Conservation (phyloP, 352 stramenopile species). For the Pythium brachiatum region DNA sequence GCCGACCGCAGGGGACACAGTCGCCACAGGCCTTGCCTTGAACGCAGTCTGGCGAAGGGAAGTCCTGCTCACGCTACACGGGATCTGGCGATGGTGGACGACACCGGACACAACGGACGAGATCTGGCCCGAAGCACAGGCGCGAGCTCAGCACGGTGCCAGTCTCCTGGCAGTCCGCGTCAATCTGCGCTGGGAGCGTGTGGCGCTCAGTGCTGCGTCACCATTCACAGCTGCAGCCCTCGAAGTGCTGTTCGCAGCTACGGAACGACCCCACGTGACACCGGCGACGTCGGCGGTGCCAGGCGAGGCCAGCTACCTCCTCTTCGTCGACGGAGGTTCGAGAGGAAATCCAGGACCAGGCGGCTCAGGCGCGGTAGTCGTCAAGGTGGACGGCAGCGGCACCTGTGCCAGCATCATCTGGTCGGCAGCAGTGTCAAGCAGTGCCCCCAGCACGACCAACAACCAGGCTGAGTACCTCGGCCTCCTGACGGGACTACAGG, state of each 20-base stretch:
- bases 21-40: neutral
- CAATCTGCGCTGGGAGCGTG: neutral
- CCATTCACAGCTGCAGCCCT: neutral
- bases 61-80: neutral
- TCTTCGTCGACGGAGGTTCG: constrained; percentile 7
- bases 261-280: neutral
- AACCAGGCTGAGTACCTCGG: constrained; percentile 9
- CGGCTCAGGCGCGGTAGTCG: neutral
- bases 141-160: neutral
- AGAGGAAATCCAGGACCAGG: constrained; percentile 2
- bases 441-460: constrained; percentile 1
- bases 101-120: neutral
- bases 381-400: neutral
- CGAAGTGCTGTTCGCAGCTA: neutral
- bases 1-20: neutral
- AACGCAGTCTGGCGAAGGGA: neutral
- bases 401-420: neutral
- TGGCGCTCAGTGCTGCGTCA: neutral
- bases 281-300: too few species aligned
- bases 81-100: neutral
- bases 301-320: neutral
- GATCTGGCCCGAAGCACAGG: neutral
- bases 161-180: neutral
- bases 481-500: neutral
- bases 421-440: neutral